Percentiles rank a stretch among this genome's conserved stretches.
These are phyloP conservation scores for Phialophora expanda DNA, from an alignment of 2,329 filamentous ascomycete genomes.

Conservation along the genomic window DNA sequence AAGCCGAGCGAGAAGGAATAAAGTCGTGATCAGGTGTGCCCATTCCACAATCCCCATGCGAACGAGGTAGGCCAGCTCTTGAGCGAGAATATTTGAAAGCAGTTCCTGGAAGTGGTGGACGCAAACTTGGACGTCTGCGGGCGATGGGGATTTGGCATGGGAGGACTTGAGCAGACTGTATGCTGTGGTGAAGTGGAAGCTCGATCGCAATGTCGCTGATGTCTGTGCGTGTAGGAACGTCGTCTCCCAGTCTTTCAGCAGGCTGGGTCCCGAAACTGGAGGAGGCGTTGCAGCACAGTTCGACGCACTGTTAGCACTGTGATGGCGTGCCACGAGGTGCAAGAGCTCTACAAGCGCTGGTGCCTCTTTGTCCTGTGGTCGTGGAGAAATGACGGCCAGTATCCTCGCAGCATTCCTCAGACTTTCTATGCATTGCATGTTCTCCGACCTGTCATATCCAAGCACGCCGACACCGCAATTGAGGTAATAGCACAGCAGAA, in stretches of 20 bases:
- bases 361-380: conserved; percentile 18
- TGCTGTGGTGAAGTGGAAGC: conserved; percentile 23
- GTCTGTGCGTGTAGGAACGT: neutral
- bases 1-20: conserved; percentile 30
- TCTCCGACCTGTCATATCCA: conserved; percentile 28
- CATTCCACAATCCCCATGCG: conserved; percentile 27
- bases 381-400: conserved; percentile 9
- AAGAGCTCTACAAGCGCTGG: conserved; percentile 21
- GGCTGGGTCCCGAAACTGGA: neutral
- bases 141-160: neutral
- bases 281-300: neutral
- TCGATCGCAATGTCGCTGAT: conserved; percentile 11
- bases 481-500: conserved; percentile 32
- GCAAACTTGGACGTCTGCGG: conserved; percentile 5
- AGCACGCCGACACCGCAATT: conserved; percentile 25
- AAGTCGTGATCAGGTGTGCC: conserved; percentile 27
- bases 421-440: conserved; percentile 26
- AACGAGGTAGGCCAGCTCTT: conserved; percentile 18
- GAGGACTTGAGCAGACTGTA: conserved; percentile 24
- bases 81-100: conserved; percentile 19
- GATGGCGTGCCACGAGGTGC: conserved; percentile 17
- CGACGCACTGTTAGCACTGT: neutral
- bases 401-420: conserved; percentile 18
- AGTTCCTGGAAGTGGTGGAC: conserved; percentile 15
- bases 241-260: conserved; percentile 9